Base-by-base conservation (phyloP, 2,329 filamentous ascomycete species). In the Xylaria digitata region DNA sequence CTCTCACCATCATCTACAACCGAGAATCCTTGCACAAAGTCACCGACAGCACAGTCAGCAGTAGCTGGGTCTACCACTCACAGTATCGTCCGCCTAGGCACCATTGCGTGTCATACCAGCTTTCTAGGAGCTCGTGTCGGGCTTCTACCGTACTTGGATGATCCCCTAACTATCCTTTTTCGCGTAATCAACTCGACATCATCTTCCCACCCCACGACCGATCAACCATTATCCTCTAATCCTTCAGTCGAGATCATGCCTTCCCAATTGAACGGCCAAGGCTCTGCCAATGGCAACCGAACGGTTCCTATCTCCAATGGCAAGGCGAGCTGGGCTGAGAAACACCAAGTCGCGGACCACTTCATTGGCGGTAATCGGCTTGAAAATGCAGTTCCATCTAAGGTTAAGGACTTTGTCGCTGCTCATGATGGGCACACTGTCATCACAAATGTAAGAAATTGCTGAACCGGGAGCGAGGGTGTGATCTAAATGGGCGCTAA, bases 311-410 rank as follows among this genome's bases (percentile, higher is more conserved):
- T 84, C 58, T 72, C 79, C 72, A 90, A 89, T 74, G 86, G 86
- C 81, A 84, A 84, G 72, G 80, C 86, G 77, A 89, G 90, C 63
- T 94, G 92, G 79, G 89, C 93, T 72, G 90, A 93, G 74, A 93
- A 92, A 83, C 89, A 93, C 84, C 90, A 92, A 72, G 82, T 99
- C 70, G 89, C 94, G 70, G 86, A 93, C 81, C 96, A 99, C 85
- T 99, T 98, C 83, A 97, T 98, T 80, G 96, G 96, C 76, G 95
- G 96, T 71, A 97, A 97, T 84, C 88, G 90, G 78, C 83, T 99
- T 71, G 89, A 89, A 71, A 91, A 91, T 78, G 96, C 96, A 57
- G 83, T 92, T 50, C 87, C 94, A 43, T 91, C 94, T 80, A 91
- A 90, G 77, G 93, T 99, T 70, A 98, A 97, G 87, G 95, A 99